Evolutionary conservation across 2,329 filamentous ascomycete genomes (phyloP).

Genomic region (Periconia sp.): DNA sequence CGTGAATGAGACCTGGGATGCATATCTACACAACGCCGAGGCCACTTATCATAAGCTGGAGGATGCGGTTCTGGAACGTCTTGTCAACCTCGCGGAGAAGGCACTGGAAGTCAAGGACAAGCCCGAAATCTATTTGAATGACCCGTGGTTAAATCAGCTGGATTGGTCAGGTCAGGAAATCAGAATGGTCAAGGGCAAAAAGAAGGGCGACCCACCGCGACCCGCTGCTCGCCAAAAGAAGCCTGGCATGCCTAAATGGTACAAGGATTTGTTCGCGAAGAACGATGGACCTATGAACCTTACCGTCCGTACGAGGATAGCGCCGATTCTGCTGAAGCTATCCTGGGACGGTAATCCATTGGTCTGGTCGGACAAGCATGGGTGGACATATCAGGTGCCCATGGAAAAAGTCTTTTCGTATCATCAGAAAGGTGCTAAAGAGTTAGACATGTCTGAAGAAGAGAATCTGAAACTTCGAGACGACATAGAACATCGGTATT

Average conservation of each 20-base stretch:
- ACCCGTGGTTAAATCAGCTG: conserved; percentile 91
- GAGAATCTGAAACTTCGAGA: conserved; percentile 68
- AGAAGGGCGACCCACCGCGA: conserved; percentile 78
- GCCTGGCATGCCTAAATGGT: conserved; percentile 95
- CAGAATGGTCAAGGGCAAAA: conserved; percentile 89
- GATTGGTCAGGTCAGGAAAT: conserved; percentile 96
- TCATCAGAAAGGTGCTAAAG: conserved; percentile 71
- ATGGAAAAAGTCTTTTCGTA: conserved; percentile 68
- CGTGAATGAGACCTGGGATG: conserved; percentile 84
- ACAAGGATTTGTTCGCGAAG: conserved; percentile 84
- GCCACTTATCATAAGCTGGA: conserved; percentile 80
- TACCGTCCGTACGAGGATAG: conserved; percentile 85
- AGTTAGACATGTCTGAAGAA: conserved; percentile 78
- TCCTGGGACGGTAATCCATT: conserved; percentile 90
- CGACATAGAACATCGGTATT: conserved; percentile 73
- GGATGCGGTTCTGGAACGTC: conserved; percentile 76
- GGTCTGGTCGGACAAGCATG: conserved; percentile 90
- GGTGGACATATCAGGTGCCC: conserved; percentile 88
- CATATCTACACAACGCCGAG: conserved; percentile 84
- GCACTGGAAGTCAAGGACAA: conserved; percentile 77
- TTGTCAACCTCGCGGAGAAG: conserved; percentile 75
- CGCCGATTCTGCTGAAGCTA: conserved; percentile 81
- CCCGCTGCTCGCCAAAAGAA: conserved; percentile 86
- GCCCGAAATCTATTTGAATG: conserved; percentile 71
- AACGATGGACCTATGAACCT: conserved; percentile 73